phyloP scores from a whole-genome alignment of 192 early-diverging fungal species.

The Radiomyces spectabilis region DNA sequence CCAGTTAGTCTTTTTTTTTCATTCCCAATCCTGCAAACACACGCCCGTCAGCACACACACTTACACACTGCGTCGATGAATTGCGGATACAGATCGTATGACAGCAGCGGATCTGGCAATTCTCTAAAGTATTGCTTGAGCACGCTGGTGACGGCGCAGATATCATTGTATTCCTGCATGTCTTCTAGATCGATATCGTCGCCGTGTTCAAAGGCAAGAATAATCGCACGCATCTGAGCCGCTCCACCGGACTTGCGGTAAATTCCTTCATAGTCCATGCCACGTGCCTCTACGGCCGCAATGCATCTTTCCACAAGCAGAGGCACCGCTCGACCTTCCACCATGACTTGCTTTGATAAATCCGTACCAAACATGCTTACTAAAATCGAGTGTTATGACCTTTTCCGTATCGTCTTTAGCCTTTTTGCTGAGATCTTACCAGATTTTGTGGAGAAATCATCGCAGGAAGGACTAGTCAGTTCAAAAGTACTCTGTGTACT shows the following conservation, averaged over 20 bases:
- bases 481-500: too few species aligned
- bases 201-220: slow-evolving; percentile 47
- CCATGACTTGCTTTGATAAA: slow-evolving; percentile 42
- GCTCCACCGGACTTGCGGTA: slow-evolving; percentile 72
- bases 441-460: too few species aligned
- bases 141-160: slow-evolving; percentile 63
- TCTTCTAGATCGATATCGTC: slow-evolving; percentile 39
- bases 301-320: slow-evolving; percentile 59
- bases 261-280: slow-evolving; percentile 65
- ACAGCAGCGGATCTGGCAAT: slow-evolving; percentile 62
- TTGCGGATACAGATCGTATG: slow-evolving; percentile 54
- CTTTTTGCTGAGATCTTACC: too few species aligned
- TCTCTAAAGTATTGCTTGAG: slow-evolving; percentile 71
- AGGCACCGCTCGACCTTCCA: slow-evolving; percentile 51
- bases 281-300: slow-evolving; percentile 48
- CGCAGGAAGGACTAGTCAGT: too few species aligned
- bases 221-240: slow-evolving; percentile 55
- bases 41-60: not conserved
- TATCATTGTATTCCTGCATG: slow-evolving; percentile 50
- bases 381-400: not conserved
- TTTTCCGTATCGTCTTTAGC: slow-evolving; percentile 2
- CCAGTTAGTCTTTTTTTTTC: too few species aligned
- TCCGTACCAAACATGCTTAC: slow-evolving; percentile 57
- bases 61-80: slow-evolving; percentile 49
- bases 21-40: not conserved